phyloP scores from a whole-genome alignment of 345 rosid genomes.

The Eucalyptus pauciflora region DNA sequence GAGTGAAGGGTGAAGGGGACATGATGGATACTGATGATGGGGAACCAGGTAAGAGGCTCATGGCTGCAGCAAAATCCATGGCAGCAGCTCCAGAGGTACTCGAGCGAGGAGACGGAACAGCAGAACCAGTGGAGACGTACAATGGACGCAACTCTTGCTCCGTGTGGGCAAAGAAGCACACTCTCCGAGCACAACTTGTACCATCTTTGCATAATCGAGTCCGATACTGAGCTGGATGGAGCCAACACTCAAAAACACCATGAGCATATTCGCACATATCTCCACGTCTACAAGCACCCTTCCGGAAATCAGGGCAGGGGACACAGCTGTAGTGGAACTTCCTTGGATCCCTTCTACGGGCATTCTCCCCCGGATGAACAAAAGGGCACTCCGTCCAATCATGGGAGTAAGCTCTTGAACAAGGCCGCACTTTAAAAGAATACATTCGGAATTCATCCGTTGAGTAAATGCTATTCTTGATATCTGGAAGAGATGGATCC shows the following conservation, averaged over 20 bases:
- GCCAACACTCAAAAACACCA: slow-evolving; percentile 98
- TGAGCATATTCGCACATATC: slow-evolving; percentile 98
- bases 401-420: slow-evolving; percentile 94
- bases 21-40: slow-evolving; percentile 70
- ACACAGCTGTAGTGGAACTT: slow-evolving; percentile 96
- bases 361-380: slow-evolving; percentile 96
- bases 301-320: slow-evolving; percentile 92
- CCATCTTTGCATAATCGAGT: slow-evolving; percentile 94
- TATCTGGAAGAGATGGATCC: slow-evolving; percentile 93
- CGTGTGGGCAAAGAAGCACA: slow-evolving; percentile 92
- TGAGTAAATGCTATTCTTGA: slow-evolving; percentile 85
- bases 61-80: slow-evolving; percentile 76
- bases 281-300: slow-evolving; percentile 88
- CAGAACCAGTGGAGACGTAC: slow-evolving; percentile 84
- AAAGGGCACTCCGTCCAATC: slow-evolving; percentile 99
- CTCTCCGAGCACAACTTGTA: slow-evolving; percentile 71
- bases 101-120: slow-evolving; percentile 84
- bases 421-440: slow-evolving; percentile 88
- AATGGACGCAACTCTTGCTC: slow-evolving; percentile 86
- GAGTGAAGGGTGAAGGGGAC: slow-evolving; percentile 80
- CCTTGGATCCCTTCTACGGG: slow-evolving; percentile 94
- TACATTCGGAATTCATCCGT: slow-evolving; percentile 97
- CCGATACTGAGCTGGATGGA: slow-evolving; percentile 93
- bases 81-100: slow-evolving; percentile 41
- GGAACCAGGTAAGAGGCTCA: slow-evolving; percentile 73